Conservation (phyloP, 2,329 filamentous ascomycete species). For the Amauroascus niger region DNA sequence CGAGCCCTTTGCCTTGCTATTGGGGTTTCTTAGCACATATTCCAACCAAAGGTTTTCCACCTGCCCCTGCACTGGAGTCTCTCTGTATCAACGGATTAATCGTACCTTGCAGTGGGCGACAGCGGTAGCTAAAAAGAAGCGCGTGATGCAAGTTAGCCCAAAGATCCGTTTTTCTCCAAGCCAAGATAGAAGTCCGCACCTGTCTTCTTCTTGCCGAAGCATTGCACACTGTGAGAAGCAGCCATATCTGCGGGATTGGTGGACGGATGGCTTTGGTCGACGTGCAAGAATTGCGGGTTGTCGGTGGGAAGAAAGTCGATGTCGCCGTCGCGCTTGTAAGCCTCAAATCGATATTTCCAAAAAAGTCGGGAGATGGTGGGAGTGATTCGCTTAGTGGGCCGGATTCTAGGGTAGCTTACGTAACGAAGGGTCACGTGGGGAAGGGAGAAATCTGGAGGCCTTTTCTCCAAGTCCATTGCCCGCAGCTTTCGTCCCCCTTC, state of each 20-base stretch:
- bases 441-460: background rate
- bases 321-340: constrained; percentile 26
- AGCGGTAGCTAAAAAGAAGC: constrained; percentile 53
- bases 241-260: constrained; percentile 48
- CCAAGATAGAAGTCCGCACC: constrained; percentile 31
- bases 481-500: no score
- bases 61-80: background rate
- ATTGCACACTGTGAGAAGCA: constrained; percentile 75
- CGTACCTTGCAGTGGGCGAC: constrained; percentile 89
- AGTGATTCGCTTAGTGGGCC: constrained; percentile 33
- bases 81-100: constrained; percentile 11
- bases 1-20: constrained; percentile 72
- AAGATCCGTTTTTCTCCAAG: constrained; percentile 14
- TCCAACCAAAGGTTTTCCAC: constrained; percentile 16
- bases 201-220: constrained; percentile 98
- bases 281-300: constrained; percentile 30
- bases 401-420: constrained; percentile 22
- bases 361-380: constrained; percentile 26
- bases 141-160: constrained; percentile 26
- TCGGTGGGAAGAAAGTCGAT: constrained; percentile 22
- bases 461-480: no score
- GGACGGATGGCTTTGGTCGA: constrained; percentile 30
- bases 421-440: constrained; percentile 22
- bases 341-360: constrained; percentile 28
- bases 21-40: constrained; percentile 19